Evolutionary conservation across 192 early-diverging fungal genomes (phyloP).

Genomic region (Linnemannia exigua): DNA sequence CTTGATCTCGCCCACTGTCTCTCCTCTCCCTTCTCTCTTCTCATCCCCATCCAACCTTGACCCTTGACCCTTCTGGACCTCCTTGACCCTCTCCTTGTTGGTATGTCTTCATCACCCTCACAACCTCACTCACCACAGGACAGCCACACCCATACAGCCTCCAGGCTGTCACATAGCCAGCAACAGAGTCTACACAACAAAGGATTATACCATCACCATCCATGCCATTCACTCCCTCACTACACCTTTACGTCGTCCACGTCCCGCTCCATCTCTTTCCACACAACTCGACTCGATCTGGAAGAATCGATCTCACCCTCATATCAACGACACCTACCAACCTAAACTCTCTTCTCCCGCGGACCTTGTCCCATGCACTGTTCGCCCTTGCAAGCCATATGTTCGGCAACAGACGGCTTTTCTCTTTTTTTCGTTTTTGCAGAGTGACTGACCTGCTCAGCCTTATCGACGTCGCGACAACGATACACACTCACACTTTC

Average conservation of each 20-base stretch:
- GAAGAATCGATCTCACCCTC: conserved; percentile 10
- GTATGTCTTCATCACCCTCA: no score
- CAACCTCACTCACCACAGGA: no score
- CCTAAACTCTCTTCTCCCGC: neutral
- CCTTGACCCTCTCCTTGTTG: no score
- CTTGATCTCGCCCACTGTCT: conserved; percentile 6
- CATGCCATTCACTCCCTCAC: no score
- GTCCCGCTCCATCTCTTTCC: neutral
- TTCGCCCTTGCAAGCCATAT: neutral
- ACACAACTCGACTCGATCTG: neutral
- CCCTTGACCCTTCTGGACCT: no score
- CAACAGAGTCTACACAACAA: no score
- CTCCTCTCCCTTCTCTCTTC: neutral
- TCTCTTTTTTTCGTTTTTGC: neutral
- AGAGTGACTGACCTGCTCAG: neutral
- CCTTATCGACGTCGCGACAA: neutral
- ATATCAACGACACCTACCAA: neutral
- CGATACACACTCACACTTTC: neutral
- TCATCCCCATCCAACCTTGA: neutral
- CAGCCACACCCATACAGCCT: no score
- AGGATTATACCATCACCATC: no score
- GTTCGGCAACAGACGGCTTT: neutral
- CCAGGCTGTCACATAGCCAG: no score
- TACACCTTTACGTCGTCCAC: neutral
- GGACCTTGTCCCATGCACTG: conserved; percentile 2